Evolutionary conservation across 2,329 filamentous ascomycete species (phyloP), one percentile per base, ranked within the genome.

Genomic region (Aspergillus fumigatus): DNA sequence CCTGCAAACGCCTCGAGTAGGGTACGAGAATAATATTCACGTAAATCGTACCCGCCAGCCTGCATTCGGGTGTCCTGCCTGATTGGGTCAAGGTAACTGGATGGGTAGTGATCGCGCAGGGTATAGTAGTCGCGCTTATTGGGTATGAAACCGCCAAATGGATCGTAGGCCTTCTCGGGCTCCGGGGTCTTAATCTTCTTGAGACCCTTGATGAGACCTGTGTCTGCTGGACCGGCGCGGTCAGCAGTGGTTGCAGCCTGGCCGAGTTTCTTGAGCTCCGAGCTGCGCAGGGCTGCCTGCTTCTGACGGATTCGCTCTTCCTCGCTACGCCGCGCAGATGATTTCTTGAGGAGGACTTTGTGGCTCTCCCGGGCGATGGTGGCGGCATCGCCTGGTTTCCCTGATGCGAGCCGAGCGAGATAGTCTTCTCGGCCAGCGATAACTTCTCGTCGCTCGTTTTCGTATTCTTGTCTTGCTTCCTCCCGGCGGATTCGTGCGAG

Each of bases 1-100:
- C 95, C 94, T 0, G 90, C 86, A 75, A 97, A 97, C 0, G 93
- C 92, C 70, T 97, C 92, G 59, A 90, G 89, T 70, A 99, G 77
- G 25, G 90, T 87, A 25, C 92, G 82, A 7, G 86, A 81, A 66
- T 91, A 90, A 69, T 94, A 97, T 70, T 96, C 92, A 35, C 83
- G 79, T 47, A 93, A 79, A 66, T 88, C 87, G 74, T 95, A 97
- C 0, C 94, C 95, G 32, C 92, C 92, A 17, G 89, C 90, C 52
- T 83, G 77, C 68, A 88, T 85, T 48, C 82, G 80, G 2, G 82
- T 75, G 68, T 92, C 87, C 43, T 83, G 83, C 55, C 86, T 83
- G 32, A 86, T 82, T 25, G 79, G 79, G 48, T 88, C 86, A 53
- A 95, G 78, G 80, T 87, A 91, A 49, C 88, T 83, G 69, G 89